Conservation (phyloP, 2,329 filamentous ascomycete species). For the Trichoderma breve region DNA sequence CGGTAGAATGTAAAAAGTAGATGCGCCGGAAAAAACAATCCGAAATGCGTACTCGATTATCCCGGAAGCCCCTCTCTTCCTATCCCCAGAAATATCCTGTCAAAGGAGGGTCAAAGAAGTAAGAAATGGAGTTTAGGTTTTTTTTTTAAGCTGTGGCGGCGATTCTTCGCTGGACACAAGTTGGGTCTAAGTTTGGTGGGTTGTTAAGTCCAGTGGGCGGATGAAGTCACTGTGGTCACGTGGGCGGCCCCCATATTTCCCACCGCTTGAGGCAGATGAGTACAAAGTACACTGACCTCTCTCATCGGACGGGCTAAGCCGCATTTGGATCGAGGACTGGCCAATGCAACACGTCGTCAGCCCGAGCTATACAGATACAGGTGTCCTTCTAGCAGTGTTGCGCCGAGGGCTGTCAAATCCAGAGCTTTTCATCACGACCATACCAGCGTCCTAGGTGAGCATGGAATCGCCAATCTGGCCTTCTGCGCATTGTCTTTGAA, state of each 20-base stretch:
- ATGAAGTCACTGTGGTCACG: constrained; percentile 31
- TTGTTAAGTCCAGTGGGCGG: constrained; percentile 23
- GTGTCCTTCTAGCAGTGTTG: constrained; percentile 24
- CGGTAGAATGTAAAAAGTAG: not conserved
- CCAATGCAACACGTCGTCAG: constrained; percentile 13
- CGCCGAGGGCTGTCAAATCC: not conserved
- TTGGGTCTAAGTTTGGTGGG: constrained; percentile 22
- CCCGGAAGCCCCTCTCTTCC: not conserved
- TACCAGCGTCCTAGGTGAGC: not conserved
- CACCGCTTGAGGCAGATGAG: not conserved
- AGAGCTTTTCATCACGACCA: constrained; percentile 2
- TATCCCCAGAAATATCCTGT: not conserved
- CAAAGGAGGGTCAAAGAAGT: not conserved
- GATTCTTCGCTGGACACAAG: constrained; percentile 16
- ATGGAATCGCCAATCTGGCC: not conserved
- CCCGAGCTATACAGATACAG: constrained; percentile 21
- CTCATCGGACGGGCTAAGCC: not conserved
- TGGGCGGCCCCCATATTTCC: constrained; percentile 16
- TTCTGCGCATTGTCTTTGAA: not conserved
- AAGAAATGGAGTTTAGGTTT: not conserved
- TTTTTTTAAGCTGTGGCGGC: not conserved
- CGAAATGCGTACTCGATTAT: not conserved
- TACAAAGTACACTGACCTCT: not conserved
- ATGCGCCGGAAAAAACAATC: not conserved
- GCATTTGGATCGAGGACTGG: not conserved